These are phyloP conservation scores for Monosporascus cannonballus DNA, from an alignment of 2,329 filamentous ascomycete species.

Conservation along the genomic window DNA sequence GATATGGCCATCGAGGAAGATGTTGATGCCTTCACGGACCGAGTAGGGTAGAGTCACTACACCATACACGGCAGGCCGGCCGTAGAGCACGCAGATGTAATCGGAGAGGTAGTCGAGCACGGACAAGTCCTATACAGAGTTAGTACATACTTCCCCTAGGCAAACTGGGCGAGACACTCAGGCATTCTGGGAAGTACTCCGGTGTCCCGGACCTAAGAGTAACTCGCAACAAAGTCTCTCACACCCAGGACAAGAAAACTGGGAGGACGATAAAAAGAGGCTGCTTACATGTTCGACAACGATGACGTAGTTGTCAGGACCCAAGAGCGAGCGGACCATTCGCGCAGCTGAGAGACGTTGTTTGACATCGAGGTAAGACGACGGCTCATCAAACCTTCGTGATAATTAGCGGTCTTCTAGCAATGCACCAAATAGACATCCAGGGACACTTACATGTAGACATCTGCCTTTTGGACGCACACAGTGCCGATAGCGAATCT, in stretches of 20 bases:
- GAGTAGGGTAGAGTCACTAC: constrained; percentile 94
- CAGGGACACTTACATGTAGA: constrained; percentile 65
- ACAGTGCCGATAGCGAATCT: constrained; percentile 95
- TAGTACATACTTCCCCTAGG: not conserved
- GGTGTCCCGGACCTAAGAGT: too few species aligned
- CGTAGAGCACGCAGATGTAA: constrained; percentile 96
- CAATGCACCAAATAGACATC: not conserved
- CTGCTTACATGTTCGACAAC: constrained; percentile 78
- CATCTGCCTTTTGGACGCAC: constrained; percentile 91
- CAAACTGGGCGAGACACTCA: not conserved
- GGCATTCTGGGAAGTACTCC: not conserved
- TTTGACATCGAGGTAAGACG: constrained; percentile 98
- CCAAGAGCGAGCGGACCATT: constrained; percentile 85
- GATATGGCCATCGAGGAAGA: constrained; percentile 97
- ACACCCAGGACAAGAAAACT: not conserved
- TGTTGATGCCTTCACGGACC: constrained; percentile 98
- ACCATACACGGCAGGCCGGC: constrained; percentile 91
- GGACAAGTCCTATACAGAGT: constrained; percentile 63
- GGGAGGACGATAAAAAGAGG: not conserved
- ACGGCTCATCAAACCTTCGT: constrained; percentile 82
- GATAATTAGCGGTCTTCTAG: not conserved
- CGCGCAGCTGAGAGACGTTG: constrained; percentile 89
- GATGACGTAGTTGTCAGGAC: constrained; percentile 90
- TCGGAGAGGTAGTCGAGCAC: constrained; percentile 98
- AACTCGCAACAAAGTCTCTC: not conserved